Evolutionary conservation across 2,329 filamentous ascomycete genomes (phyloP), one percentile per base, ranked within the genome.

Genomic region (Penicillium brevicompactum): DNA sequence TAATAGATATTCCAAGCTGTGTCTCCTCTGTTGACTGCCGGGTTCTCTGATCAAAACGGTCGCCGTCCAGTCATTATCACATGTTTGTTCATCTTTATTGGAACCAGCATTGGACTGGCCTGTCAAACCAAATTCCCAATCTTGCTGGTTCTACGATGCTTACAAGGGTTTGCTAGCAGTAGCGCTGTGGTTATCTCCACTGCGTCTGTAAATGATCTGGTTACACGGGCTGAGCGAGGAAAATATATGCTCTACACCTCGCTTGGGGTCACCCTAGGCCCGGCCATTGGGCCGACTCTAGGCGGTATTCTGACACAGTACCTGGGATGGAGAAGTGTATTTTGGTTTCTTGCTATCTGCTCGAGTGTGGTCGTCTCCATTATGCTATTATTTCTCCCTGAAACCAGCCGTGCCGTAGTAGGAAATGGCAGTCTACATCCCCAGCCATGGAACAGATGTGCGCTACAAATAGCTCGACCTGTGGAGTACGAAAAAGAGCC

Each of bases 321-420:
- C 38, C 16, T 56, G 8, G 40, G 32, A 14, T 56, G 53, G 53
- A 27, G 48, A 18, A 51, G 49, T 21, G 32, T 44, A 5, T 56
- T 56, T n/a, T 56, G 49, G 53, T 52, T 56, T 31, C 31, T 56
- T 31, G 40, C 41, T 58, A 9, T 38, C 51, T 7, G 60, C 60
- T 30, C 56, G 67, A 3, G 27, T 63, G 2, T 47, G 54, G 4
- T 58, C 67, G 10, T 41, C 58, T 1, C 9, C 66, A 1, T 62
- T 64, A 47, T 59, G 69, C 14, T 51, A 1, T 7, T 47, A 22
- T 37, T 51, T 9, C 44, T 56, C 7, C 72, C 68, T 0, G 72
- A 76, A 48, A 75, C 72, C 0, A 60, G 58, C n/a, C 65, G 72
- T 8, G 62, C 57, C 4, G 60, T 74, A 2, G 71, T 74, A 6